Conservation (phyloP, 305 asterid species). For the Fraxinus platypoda region DNA sequence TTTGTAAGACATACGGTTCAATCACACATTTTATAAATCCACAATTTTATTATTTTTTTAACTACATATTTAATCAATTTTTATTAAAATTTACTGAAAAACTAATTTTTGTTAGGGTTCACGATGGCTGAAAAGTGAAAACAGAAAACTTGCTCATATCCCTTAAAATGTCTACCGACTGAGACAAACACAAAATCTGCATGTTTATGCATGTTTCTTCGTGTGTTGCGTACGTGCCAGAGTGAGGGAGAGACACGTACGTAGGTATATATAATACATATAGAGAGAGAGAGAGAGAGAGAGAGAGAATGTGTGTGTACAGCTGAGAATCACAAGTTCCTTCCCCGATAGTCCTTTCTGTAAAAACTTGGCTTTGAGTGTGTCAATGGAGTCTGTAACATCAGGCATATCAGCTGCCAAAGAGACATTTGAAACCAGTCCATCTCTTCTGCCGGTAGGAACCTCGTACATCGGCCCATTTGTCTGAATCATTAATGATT, state of each 20-base stretch:
- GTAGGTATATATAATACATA: neutral
- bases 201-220: conserved; percentile 20
- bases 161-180: conserved; percentile 46
- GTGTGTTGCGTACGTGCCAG: neutral
- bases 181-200: conserved; percentile 41
- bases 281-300: conserved; percentile 11
- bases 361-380: conserved; percentile 55
- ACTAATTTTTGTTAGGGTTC: neutral
- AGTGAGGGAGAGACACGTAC: neutral
- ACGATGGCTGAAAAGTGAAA: neutral
- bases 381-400: conserved; percentile 54
- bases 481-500: conserved; percentile 33
- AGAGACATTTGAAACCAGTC: conserved; percentile 45
- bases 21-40: no score
- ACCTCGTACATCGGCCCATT: conserved; percentile 68
- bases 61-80: neutral
- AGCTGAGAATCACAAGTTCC: conserved; percentile 84
- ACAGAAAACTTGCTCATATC: conserved; percentile 18
- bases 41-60: neutral
- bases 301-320: conserved; percentile 21
- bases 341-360: conserved; percentile 60
- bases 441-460: conserved; percentile 85
- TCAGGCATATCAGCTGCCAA: conserved; percentile 76
- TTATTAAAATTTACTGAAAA: neutral
- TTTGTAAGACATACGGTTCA: neutral